Evolutionary conservation across 805 yeast genomes (phyloP).

Genomic region (Blastobotrys robertii): DNA sequence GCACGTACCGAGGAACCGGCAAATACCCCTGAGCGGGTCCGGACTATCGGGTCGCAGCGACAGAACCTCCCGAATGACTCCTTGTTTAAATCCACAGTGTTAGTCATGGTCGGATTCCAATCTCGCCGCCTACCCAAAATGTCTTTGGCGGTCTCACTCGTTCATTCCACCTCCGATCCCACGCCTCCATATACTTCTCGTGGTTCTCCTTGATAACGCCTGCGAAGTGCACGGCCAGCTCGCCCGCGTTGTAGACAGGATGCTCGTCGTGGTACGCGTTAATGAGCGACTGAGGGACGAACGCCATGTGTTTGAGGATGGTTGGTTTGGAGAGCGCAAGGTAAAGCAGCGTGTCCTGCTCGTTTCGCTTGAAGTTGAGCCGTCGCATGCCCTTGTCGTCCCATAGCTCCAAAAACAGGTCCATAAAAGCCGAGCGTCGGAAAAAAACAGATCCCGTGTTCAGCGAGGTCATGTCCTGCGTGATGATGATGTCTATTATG

Average conservation of each 20-base stretch:
- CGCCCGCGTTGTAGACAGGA: slow-evolving; percentile 16
- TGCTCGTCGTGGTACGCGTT: slow-evolving; percentile 20
- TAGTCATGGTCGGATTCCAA: no score
- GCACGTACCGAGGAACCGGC: no score
- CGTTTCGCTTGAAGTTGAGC: slow-evolving; percentile 13
- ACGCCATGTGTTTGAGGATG: slow-evolving; percentile 18
- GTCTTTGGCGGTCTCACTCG: no score
- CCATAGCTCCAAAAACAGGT: slow-evolving; percentile 24
- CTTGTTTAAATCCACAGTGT: no score
- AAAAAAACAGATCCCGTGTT: slow-evolving; percentile 28
- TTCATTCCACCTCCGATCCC: background rate
- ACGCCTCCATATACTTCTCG: background rate
- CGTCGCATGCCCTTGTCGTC: slow-evolving; percentile 16
- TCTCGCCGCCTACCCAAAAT: no score
- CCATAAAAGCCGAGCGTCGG: slow-evolving; percentile 17
- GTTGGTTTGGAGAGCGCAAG: slow-evolving; percentile 13
- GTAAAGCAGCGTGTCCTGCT: slow-evolving; percentile 21
- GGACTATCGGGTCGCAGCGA: no score
- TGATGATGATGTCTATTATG: slow-evolving; percentile 19
- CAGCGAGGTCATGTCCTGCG: slow-evolving; percentile 23
- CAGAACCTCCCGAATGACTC: no score
- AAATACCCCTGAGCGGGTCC: no score
- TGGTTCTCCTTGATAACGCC: slow-evolving; percentile 11
- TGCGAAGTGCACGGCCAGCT: slow-evolving; percentile 24
- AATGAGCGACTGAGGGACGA: slow-evolving; percentile 24